phyloP scores from a whole-genome alignment of 208 protist species.

The Crithidia fasciculata region DNA sequence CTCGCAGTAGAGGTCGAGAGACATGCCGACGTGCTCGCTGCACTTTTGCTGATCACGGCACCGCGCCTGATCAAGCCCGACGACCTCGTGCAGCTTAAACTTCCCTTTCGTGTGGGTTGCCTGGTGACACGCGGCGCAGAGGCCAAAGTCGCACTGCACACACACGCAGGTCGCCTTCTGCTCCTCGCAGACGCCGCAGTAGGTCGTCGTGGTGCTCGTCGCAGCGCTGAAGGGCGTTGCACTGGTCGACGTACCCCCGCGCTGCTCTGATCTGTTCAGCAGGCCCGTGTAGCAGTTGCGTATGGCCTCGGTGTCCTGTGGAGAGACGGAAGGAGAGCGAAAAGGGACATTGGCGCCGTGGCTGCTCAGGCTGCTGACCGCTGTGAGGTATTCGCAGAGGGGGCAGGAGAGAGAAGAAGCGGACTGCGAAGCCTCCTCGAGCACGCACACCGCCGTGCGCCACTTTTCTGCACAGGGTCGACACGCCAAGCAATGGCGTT shows the following conservation, averaged over 20 bases:
- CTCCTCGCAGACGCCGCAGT: constrained; percentile 80
- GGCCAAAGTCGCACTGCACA: constrained; percentile 73
- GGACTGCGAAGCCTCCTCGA: not conserved
- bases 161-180: constrained; percentile 40
- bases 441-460: constrained; percentile 12
- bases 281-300: constrained; percentile 23
- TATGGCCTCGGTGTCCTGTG: constrained; percentile 3
- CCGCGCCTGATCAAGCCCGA: constrained; percentile 41
- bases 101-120: constrained; percentile 64
- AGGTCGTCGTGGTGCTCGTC: not conserved
- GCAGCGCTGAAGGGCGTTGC: not conserved
- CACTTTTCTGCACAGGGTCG: constrained; percentile 36
- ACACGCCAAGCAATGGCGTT: constrained; percentile 45
- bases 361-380: not conserved
- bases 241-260: not conserved
- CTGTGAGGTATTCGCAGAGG: constrained; percentile 9
- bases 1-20: constrained; percentile 73
- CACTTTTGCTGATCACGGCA: constrained; percentile 34
- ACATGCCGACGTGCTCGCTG: constrained; percentile 47
- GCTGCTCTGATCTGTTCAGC: not conserved
- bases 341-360: not conserved
- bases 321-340: not conserved
- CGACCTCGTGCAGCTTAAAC: constrained; percentile 64
- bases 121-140: constrained; percentile 54
- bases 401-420: constrained; percentile 9